Evolutionary conservation across 139 green algal species (phyloP).

Genomic region (Pleodorina starrii): DNA sequence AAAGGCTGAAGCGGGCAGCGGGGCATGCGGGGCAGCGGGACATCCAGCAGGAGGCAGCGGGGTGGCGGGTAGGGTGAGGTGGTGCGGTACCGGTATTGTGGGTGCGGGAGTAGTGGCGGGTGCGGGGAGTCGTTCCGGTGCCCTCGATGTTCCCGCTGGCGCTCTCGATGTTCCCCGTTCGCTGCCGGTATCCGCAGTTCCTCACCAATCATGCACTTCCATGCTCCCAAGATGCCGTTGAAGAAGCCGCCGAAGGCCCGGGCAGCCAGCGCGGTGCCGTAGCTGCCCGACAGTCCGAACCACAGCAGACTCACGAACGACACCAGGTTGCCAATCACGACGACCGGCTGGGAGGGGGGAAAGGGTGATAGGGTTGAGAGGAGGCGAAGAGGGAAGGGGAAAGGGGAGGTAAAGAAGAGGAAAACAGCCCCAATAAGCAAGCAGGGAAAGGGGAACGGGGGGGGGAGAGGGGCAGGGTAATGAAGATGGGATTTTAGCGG

Average conservation of each 20-base stretch:
- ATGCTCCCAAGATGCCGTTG: constrained; percentile 79
- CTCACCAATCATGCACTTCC: constrained; percentile 70
- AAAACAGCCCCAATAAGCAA: background rate
- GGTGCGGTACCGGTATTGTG: too few species aligned
- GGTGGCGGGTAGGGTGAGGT: too few species aligned
- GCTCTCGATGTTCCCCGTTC: too few species aligned
- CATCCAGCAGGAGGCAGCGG: too few species aligned
- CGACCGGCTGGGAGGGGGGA: constrained; percentile 62
- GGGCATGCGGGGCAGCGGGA: too few species aligned
- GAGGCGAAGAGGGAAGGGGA: background rate
- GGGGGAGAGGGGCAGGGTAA: too few species aligned
- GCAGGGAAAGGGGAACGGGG: background rate
- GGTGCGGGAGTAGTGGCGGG: too few species aligned
- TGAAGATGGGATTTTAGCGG: too few species aligned
- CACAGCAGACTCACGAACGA: constrained; percentile 63
- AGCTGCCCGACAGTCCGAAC: constrained; percentile 72
- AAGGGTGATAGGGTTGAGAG: background rate
- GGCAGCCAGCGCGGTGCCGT: constrained; percentile 54
- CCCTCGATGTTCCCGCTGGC: too few species aligned
- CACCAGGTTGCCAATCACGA: constrained; percentile 73
- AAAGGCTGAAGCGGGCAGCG: too few species aligned
- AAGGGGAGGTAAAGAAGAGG: background rate
- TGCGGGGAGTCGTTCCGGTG: too few species aligned
- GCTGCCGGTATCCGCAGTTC: too few species aligned
- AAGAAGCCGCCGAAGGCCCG: constrained; percentile 69